phyloP scores from a whole-genome alignment of 805 yeast genomes.

The Cephaloascus fragrans region DNA sequence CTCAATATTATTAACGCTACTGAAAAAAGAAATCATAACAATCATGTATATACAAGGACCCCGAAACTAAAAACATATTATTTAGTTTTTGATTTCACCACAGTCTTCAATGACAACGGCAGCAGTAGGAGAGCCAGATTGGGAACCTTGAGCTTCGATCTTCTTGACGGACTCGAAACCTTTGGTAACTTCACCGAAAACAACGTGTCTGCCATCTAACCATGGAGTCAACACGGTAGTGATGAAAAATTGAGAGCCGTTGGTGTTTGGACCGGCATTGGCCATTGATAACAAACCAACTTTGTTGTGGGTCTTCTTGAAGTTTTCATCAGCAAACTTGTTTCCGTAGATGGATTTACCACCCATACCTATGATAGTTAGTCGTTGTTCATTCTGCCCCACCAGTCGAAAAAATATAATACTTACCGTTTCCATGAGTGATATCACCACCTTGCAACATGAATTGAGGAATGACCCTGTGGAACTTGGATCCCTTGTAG shows the following conservation, averaged over 20 bases:
- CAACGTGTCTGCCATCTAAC: conserved; percentile 75
- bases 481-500: conserved; percentile 80
- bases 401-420: too few relatives aligned
- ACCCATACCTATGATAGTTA: conserved; percentile 90
- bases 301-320: conserved; percentile 60
- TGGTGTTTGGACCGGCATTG: conserved; percentile 87
- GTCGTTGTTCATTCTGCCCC: too few relatives aligned
- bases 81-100: conserved; percentile 34
- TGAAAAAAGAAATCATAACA: neutral
- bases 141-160: conserved; percentile 57
- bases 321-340: conserved; percentile 60
- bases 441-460: conserved; percentile 80
- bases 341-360: conserved; percentile 81
- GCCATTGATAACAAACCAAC: conserved; percentile 89
- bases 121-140: conserved; percentile 56
- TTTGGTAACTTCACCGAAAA: conserved; percentile 64
- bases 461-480: conserved; percentile 93
- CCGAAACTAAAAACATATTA: too few relatives aligned
- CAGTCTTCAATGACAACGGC: conserved; percentile 53
- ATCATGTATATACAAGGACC: neutral
- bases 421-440: conserved; percentile 15
- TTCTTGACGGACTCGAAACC: conserved; percentile 52
- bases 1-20: neutral
- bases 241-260: conserved; percentile 86
- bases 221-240: conserved; percentile 72